These are phyloP conservation scores for Eucalyptus brandiana DNA, from an alignment of 345 rosid species.

Conservation along the genomic window DNA sequence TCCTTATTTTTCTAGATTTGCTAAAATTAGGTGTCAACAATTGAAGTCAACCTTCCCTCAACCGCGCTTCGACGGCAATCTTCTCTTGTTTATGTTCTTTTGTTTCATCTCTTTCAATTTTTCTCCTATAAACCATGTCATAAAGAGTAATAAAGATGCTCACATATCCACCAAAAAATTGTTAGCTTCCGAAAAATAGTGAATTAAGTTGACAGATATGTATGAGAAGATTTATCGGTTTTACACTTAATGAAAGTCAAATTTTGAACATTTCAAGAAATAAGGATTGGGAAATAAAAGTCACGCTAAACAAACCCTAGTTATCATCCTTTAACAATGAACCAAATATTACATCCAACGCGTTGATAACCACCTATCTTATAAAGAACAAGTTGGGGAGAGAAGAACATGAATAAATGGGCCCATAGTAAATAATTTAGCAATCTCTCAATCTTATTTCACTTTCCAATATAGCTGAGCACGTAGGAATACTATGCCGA, in stretches of 20 bases:
- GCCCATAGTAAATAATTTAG: too few species aligned
- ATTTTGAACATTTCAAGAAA: not conserved
- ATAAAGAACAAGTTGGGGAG: not conserved
- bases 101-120: not conserved
- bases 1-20: too few species aligned
- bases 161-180: not conserved
- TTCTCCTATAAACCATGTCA: not conserved
- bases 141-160: not conserved
- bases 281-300: not conserved
- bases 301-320: not conserved
- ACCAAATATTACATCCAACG: not conserved
- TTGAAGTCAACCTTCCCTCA: not conserved
- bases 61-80: not conserved
- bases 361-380: not conserved
- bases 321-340: not conserved
- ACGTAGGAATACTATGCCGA: too few species aligned
- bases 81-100: not conserved
- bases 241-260: not conserved
- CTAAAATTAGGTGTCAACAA: rapidly evolving
- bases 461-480: too few species aligned
- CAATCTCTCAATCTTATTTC: too few species aligned
- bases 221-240: not conserved
- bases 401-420: not conserved
- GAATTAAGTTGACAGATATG: not conserved
- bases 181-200: not conserved